A percentile compares a stretch with the other conserved stretches of the same genome.
Evolutionary conservation across 2,329 filamentous ascomycete species (phyloP).

Genomic region (Colletotrichum shisoi): DNA sequence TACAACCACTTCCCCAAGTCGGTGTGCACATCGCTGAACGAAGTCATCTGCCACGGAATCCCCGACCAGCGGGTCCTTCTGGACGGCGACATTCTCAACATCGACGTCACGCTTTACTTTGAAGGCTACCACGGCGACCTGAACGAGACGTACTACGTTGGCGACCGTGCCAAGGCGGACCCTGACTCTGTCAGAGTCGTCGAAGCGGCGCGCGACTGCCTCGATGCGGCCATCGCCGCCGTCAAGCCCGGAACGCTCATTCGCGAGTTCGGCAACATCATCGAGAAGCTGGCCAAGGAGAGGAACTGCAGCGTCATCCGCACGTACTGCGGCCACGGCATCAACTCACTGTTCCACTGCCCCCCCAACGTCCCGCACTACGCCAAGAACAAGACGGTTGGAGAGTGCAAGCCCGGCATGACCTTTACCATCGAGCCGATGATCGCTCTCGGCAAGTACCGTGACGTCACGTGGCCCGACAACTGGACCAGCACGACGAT

Average conservation of each 20-base stretch:
- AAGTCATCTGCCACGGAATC: slow-evolving; percentile 98
- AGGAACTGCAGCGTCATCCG: slow-evolving; percentile 88
- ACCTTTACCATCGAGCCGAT: slow-evolving; percentile 99
- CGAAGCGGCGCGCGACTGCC: slow-evolving; percentile 85
- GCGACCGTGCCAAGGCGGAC: slow-evolving; percentile 83
- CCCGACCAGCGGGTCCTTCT: slow-evolving; percentile 86
- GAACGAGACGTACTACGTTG: slow-evolving; percentile 99
- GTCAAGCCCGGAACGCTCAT: slow-evolving; percentile 94
- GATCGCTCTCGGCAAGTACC: slow-evolving; percentile 90
- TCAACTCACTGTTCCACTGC: slow-evolving; percentile 92
- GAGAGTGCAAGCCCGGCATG: slow-evolving; percentile 93
- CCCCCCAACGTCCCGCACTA: slow-evolving; percentile 96
- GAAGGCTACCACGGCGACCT: slow-evolving; percentile 94
- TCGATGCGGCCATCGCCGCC: slow-evolving; percentile 88
- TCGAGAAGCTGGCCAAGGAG: slow-evolving; percentile 92
- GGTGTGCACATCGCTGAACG: slow-evolving; percentile 94
- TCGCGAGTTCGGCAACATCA: slow-evolving; percentile 90
- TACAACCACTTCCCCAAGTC: slow-evolving; percentile 98
- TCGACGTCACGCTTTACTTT: slow-evolving; percentile 94
- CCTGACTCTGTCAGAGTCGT: slow-evolving; percentile 89
- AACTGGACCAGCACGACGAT: slow-evolving; percentile 97
- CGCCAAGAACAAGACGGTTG: slow-evolving; percentile 96
- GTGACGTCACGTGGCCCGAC: slow-evolving; percentile 96
- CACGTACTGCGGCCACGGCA: slow-evolving; percentile 95
- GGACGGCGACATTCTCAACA: slow-evolving; percentile 96